A percentile compares a stretch with the other conserved stretches of the same genome.
Conservation (phyloP, 1,284 basidiomycete species). For the Agaricales sp. region DNA sequence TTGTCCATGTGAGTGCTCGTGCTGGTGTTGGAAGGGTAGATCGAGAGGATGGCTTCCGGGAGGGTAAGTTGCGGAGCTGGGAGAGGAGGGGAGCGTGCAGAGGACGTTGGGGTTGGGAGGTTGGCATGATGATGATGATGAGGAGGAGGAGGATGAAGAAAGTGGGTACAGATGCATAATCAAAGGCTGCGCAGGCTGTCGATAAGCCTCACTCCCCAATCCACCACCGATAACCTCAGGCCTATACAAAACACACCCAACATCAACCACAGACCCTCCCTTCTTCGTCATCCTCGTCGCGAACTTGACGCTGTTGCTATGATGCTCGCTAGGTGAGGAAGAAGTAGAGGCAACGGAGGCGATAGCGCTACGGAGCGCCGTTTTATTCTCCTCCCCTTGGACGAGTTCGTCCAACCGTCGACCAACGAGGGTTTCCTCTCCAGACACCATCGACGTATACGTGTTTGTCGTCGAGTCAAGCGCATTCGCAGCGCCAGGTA, state of each 20-base stretch:
- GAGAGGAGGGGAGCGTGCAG: background rate
- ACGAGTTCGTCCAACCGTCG: background rate
- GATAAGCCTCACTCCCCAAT: slow-evolving; percentile 6
- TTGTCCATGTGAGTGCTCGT: background rate
- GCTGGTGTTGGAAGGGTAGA: too few species aligned
- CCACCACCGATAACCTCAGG: slow-evolving; percentile 8
- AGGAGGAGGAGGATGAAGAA: background rate
- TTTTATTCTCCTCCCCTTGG: background rate
- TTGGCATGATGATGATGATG: background rate
- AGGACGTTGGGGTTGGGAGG: too few species aligned
- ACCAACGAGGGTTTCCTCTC: background rate
- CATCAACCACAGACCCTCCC: background rate
- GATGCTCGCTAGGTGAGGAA: background rate
- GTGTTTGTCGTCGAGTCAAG: background rate
- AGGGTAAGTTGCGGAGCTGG: background rate
- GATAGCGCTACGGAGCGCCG: too few species aligned
- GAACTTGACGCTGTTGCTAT: background rate
- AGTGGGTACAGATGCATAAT: background rate
- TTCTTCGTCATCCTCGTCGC: background rate
- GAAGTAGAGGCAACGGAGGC: background rate
- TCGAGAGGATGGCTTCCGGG: too few species aligned
- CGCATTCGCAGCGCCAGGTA: background rate
- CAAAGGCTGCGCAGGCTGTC: background rate
- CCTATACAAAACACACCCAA: slow-evolving; percentile 1
- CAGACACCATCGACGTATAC: background rate